Conservation (phyloP, 306 rosid genomes). For the Aeschynomene evenia region DNA sequence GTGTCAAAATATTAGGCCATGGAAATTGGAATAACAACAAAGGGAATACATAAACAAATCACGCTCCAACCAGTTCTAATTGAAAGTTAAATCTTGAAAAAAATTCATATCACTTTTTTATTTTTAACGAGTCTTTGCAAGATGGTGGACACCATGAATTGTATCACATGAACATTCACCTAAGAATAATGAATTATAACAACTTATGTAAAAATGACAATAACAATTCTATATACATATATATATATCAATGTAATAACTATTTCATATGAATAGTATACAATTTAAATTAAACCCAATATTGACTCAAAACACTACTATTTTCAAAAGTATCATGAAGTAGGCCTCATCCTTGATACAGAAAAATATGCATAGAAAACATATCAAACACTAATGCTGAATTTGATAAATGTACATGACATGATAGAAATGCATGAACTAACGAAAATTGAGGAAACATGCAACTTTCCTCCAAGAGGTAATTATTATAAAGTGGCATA, state of each 20-base stretch:
- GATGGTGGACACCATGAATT: slow-evolving; percentile 46
- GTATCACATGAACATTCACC: slow-evolving; percentile 29
- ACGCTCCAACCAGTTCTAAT: too few species aligned
- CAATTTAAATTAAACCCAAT: too few species aligned
- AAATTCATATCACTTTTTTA: too few species aligned
- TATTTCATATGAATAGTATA: slow-evolving; percentile 76
- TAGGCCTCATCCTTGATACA: slow-evolving; percentile 81
- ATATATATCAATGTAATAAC: slow-evolving; percentile 78
- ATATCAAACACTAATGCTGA: slow-evolving; percentile 12
- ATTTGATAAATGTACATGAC: too few species aligned
- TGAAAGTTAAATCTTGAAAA: too few species aligned
- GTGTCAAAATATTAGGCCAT: too few species aligned
- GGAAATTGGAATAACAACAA: too few species aligned
- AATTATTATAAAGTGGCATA: slow-evolving; percentile 73
- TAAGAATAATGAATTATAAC: slow-evolving; percentile 25
- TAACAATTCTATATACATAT: slow-evolving; percentile 2
- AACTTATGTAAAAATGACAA: slow-evolving; percentile 18
- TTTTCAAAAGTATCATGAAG: slow-evolving; percentile 69
- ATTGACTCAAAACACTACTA: slow-evolving; percentile 81
- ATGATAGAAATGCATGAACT: too few species aligned
- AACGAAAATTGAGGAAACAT: slow-evolving; percentile 67
- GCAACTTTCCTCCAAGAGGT: slow-evolving; percentile 83
- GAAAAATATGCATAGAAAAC: slow-evolving; percentile 17
- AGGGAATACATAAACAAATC: too few species aligned
- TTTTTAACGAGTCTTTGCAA: too few species aligned